Evolutionary conservation across 441 rosid genomes (phyloP), one percentile per base, ranked within the genome.

Genomic region (Macaranga tanarius): DNA sequence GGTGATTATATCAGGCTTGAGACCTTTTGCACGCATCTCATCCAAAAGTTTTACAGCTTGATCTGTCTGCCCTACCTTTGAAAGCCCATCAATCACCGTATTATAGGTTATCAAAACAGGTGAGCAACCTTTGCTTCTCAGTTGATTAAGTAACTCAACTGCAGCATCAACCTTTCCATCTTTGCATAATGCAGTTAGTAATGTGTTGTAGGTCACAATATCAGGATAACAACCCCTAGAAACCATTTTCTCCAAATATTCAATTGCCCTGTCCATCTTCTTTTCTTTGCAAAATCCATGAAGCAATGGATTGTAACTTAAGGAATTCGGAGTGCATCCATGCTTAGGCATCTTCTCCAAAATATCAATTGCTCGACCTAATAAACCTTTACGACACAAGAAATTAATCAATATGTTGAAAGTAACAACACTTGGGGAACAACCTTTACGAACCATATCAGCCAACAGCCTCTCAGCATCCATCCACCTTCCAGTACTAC

Each of bases 241-340:
- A 57, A 86, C 89, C 97, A 94, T 94, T 74, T 88, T 73, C 77
- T 88, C 96, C 80, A 94, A 76, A 82, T 88, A 94, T 76, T 90
- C 88, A 10, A 92, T 82, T 7, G 90, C 99, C 60, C 91, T 85
- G 17, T 90, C 93, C 93, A 92, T 94, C 77, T 85, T 92, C 79
- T 90, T 89, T 81, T 92, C 96, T 81, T 88, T 90, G 83, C 95
- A 90, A 69, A 92, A 90, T 52, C 95, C 92, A 74, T 94, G 95
- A 55, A 94, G 87, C 81, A 94, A 40, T 0, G 92, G 96, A 67
- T 89, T 92, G 79, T 92, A 94, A 81, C 96, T 92, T 65, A 84
- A 75, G 4, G 95, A 90, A 80, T 89, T 88, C 0, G 99, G 97
- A 51, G 82, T 84, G 73, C 95, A 92, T 10, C 97, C 99, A 78